These are phyloP conservation scores for Trichophyton verrucosum DNA, from an alignment of 2,329 filamentous ascomycete genomes.

Conservation along the genomic window DNA sequence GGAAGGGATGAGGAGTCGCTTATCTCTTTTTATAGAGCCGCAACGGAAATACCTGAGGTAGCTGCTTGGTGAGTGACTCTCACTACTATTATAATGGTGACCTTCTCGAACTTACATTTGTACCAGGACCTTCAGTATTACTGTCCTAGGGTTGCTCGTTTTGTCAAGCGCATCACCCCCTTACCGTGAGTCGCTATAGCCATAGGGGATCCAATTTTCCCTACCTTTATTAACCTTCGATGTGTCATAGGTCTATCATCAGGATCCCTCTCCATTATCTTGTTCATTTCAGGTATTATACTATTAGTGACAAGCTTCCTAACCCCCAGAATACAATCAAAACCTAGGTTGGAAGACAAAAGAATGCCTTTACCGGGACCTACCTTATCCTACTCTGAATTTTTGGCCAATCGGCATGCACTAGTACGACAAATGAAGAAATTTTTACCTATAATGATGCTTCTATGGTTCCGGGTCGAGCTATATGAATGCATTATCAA, in stretches of 20 bases:
- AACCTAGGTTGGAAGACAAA: neutral
- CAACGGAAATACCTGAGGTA: neutral
- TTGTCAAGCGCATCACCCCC: neutral
- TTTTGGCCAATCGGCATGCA: conserved; percentile 9
- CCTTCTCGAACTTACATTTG: neutral
- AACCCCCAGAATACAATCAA: conserved; percentile 9
- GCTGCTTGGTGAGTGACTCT: neutral
- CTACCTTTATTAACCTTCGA: neutral
- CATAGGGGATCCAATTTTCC: neutral
- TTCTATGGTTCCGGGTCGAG: conserved; percentile 26
- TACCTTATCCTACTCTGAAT: neutral
- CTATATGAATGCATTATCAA: conserved; percentile 30
- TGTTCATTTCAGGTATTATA: conserved; percentile 29
- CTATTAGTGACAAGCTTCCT: conserved; percentile 29
- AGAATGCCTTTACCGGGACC: neutral
- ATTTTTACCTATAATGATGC: conserved; percentile 14
- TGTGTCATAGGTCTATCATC: conserved; percentile 33
- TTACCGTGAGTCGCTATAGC: neutral
- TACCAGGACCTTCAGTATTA: neutral
- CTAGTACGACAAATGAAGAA: conserved; percentile 15
- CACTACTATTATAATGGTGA: neutral
- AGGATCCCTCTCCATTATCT: conserved; percentile 31
- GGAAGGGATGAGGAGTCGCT: too few species aligned
- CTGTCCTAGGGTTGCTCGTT: neutral
- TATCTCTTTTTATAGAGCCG: too few species aligned